Conservation (phyloP, 2,329 filamentous ascomycete species). For the Beauveria varroae region DNA sequence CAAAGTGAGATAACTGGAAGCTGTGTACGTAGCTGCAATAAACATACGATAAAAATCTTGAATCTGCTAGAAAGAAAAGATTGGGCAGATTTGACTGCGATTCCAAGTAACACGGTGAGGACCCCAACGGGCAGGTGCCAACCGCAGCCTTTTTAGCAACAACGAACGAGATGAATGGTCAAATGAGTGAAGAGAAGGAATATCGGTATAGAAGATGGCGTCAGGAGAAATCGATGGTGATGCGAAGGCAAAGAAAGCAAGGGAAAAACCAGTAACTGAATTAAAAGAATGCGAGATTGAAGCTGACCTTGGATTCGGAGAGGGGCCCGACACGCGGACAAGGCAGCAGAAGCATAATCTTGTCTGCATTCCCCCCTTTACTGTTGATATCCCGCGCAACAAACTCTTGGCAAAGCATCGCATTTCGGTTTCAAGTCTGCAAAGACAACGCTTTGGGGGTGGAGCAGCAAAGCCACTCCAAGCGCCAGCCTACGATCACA, state of each 20-base stretch:
- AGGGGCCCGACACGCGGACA: not conserved
- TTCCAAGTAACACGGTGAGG: not conserved
- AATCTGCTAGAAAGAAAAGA: not conserved
- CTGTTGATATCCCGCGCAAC: not conserved
- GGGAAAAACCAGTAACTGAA: not conserved
- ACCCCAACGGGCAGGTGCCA: not conserved
- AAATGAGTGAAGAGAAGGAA: not conserved
- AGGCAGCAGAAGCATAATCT: not conserved
- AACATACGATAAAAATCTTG: not conserved
- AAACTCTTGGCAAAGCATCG: slow-evolving; percentile 6
- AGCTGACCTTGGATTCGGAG: not conserved
- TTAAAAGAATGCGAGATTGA: not conserved
- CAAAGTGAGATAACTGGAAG: too few species aligned
- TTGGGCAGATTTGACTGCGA: not conserved
- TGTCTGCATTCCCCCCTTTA: not conserved
- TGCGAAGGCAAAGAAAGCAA: not conserved
- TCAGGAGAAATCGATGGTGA: not conserved
- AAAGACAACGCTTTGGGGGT: not conserved
- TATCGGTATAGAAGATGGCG: not conserved
- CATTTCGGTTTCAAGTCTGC: slow-evolving; percentile 2
- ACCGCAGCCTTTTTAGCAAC: not conserved
- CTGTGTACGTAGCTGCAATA: not conserved
- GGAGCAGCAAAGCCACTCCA: not conserved
- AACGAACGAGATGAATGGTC: not conserved
- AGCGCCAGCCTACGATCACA: not conserved